Evolutionary conservation across 2,329 filamentous ascomycete species (phyloP).

Genomic region (Pseudogymnoascus sp.): DNA sequence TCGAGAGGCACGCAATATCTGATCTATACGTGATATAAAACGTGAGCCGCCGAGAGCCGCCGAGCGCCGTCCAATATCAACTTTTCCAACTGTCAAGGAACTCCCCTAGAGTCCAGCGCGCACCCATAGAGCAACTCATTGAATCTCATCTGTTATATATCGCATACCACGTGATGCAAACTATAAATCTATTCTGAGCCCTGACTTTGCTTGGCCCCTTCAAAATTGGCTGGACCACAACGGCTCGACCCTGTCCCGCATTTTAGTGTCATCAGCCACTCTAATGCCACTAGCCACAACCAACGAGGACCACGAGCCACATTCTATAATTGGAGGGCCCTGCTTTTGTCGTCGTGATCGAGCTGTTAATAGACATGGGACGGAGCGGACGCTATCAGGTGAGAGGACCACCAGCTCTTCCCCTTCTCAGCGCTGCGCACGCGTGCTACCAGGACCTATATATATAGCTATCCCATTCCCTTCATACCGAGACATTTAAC

Average conservation of each 20-base stretch:
- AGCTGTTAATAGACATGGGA: constrained; percentile 5
- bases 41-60: too few relatives aligned
- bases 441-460: background rate
- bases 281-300: constrained; percentile 1
- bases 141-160: background rate
- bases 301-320: background rate
- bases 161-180: background rate
- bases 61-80: background rate
- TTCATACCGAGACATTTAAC: background rate
- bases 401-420: constrained; percentile 6
- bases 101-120: background rate
- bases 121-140: background rate
- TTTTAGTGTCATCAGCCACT: constrained; percentile 1
- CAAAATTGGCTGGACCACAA: background rate
- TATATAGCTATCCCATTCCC: constrained; percentile 1
- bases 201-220: background rate
- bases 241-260: constrained; percentile 6
- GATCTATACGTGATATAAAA: too few relatives aligned
- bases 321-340: constrained; percentile 4
- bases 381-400: background rate
- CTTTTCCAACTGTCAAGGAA: too few relatives aligned
- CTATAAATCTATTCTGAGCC: background rate
- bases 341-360: background rate
- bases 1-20: too few relatives aligned
- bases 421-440: background rate